Evolutionary conservation across 2,329 filamentous ascomycete genomes (phyloP).

Genomic region (Fusarium sp.): DNA sequence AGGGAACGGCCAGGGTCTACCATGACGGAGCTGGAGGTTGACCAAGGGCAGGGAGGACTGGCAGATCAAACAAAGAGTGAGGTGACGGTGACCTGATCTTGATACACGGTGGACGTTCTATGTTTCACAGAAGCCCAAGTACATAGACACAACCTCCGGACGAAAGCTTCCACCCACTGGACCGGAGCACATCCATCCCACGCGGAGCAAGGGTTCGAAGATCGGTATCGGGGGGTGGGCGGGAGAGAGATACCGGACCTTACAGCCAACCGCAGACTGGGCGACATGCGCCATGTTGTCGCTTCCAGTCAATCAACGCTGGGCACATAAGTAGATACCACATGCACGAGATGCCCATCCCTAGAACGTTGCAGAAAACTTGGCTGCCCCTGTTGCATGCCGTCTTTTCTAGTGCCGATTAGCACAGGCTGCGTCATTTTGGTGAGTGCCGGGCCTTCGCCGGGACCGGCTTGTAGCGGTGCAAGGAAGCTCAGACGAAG

Average conservation of each 20-base stretch:
- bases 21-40: background rate
- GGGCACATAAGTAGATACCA: constrained; percentile 1
- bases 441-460: constrained; percentile 12
- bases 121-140: background rate
- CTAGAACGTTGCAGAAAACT: background rate
- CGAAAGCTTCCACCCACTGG: background rate
- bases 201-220: constrained; percentile 29
- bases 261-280: constrained; percentile 21
- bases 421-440: constrained; percentile 43
- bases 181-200: constrained; percentile 31
- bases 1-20: constrained; percentile 34
- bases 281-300: background rate
- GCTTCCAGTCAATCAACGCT: background rate
- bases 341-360: constrained; percentile 14
- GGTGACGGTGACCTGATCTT: background rate
- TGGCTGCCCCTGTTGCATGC: constrained; percentile 14
- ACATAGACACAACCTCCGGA: constrained; percentile 9
- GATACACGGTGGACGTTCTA: background rate
- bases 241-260: constrained; percentile 16
- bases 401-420: constrained; percentile 35
- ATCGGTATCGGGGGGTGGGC: constrained; percentile 21
- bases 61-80: background rate
- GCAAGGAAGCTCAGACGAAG: background rate
- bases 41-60: background rate
- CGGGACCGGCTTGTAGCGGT: constrained; percentile 27